Conservation (phyloP, 768 basidiomycete species). For the Collybia sordida region DNA sequence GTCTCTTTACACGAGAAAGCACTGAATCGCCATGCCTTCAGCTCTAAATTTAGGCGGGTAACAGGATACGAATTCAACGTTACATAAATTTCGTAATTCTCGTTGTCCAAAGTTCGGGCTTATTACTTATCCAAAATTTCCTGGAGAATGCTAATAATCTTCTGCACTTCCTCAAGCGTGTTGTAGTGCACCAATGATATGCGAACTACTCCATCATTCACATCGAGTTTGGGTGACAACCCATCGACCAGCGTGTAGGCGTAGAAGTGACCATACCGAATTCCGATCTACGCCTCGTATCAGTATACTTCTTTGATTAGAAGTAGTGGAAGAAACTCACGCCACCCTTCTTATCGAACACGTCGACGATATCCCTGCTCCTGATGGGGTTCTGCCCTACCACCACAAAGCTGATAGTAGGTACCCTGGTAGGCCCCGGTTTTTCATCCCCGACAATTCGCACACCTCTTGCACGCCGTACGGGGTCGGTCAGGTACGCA, state of each 20-base stretch:
- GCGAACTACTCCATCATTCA: constrained; percentile 67
- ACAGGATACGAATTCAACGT: no score
- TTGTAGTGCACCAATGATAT: constrained; percentile 82
- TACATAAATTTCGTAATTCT: no score
- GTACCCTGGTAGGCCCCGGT: constrained; percentile 44
- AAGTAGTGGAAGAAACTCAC: constrained; percentile 35
- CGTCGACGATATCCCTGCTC: constrained; percentile 63
- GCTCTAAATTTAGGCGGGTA: no score
- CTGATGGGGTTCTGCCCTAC: constrained; percentile 52
- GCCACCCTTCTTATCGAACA: constrained; percentile 61
- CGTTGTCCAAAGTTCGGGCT: no score
- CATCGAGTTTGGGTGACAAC: constrained; percentile 55
- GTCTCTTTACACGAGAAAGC: no score
- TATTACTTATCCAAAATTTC: constrained; percentile 35
- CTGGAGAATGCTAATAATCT: constrained; percentile 54
- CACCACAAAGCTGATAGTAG: constrained; percentile 74
- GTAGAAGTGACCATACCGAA: constrained; percentile 79
- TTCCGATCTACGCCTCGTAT: constrained; percentile 56
- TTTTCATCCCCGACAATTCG: constrained; percentile 64
- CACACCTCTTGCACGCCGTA: constrained; percentile 57
- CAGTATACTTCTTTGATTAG: neutral
- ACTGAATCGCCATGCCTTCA: no score
- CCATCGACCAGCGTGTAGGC: constrained; percentile 61
- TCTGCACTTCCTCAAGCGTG: constrained; percentile 66
- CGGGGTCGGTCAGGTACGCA: constrained; percentile 48